phyloP scores from a whole-genome alignment of 2,329 filamentous ascomycete genomes.

The Pestalotiopsis fici region DNA sequence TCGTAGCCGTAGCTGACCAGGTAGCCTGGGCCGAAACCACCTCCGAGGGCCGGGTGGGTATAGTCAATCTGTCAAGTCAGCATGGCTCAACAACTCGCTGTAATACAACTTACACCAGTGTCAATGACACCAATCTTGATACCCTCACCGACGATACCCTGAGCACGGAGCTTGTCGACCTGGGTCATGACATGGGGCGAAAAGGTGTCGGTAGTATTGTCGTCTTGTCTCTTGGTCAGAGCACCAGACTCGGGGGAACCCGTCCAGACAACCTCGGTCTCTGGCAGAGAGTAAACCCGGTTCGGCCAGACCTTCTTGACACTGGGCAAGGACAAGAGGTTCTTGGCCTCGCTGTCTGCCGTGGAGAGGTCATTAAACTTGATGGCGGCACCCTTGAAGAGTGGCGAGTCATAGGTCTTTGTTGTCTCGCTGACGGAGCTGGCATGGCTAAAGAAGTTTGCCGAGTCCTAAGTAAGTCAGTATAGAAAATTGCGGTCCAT shows the following conservation, averaged over 20 bases:
- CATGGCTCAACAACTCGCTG: constrained; percentile 13
- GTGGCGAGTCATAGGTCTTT: constrained; percentile 48
- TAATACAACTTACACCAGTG: constrained; percentile 45
- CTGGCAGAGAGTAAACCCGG: constrained; percentile 43
- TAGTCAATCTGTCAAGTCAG: constrained; percentile 53
- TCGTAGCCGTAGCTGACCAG: constrained; percentile 60
- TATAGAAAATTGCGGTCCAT: not conserved
- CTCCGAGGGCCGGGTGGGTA: constrained; percentile 62
- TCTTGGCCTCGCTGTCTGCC: constrained; percentile 41
- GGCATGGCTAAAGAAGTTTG: constrained; percentile 39
- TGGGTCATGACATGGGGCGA: constrained; percentile 58
- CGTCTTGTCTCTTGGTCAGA: constrained; percentile 32
- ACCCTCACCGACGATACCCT: constrained; percentile 50
- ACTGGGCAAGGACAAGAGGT: constrained; percentile 41
- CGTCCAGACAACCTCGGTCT: constrained; percentile 45
- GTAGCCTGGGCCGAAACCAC: constrained; percentile 62
- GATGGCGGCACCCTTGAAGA: constrained; percentile 58
- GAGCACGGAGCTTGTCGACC: constrained; percentile 51
- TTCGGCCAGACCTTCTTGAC: constrained; percentile 54
- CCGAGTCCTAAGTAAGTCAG: constrained; percentile 34
- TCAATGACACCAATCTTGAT: constrained; percentile 56
- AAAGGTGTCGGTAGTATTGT: constrained; percentile 36
- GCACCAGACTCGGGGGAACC: constrained; percentile 31
- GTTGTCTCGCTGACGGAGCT: constrained; percentile 42
- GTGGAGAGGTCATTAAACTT: constrained; percentile 49